phyloP scores from a whole-genome alignment of 1,139 yeast species.

The Diutina siamensis region DNA sequence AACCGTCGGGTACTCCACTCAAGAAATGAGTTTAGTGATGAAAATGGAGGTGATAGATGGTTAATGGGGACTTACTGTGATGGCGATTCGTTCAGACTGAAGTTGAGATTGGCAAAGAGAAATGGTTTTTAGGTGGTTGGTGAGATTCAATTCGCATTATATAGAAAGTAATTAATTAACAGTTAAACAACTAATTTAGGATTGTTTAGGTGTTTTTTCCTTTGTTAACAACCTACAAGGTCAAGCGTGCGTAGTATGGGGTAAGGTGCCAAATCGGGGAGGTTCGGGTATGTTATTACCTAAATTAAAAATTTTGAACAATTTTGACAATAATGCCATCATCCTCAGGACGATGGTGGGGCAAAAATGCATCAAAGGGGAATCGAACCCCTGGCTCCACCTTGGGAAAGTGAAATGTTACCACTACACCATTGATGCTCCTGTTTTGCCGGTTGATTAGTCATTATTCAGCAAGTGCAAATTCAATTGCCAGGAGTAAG shows the following conservation, averaged over 20 bases:
- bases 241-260: too few relatives aligned
- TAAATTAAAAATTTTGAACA: too few relatives aligned
- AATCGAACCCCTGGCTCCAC: constrained; percentile 6
- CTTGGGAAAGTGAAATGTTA: constrained; percentile 6
- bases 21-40: constrained; percentile 44
- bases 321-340: too few relatives aligned
- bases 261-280: too few relatives aligned
- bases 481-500: too few relatives aligned
- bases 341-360: too few relatives aligned
- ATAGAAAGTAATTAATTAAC: not conserved
- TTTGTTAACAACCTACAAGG: too few relatives aligned
- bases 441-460: not conserved
- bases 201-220: too few relatives aligned
- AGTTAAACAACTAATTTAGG: too few relatives aligned
- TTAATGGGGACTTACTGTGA: constrained; percentile 72
- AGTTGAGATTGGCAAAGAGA: constrained; percentile 22
- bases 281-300: too few relatives aligned
- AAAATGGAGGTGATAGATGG: constrained; percentile 53
- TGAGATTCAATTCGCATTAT: not conserved
- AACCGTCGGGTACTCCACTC: constrained; percentile 69
- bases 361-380: constrained; percentile 5
- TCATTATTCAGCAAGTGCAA: too few relatives aligned
- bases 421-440: constrained; percentile 6
- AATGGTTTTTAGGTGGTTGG: not conserved
- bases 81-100: constrained; percentile 62